phyloP scores from a whole-genome alignment of 2,329 filamentous ascomycete species.

The Hypoxylon sp. region DNA sequence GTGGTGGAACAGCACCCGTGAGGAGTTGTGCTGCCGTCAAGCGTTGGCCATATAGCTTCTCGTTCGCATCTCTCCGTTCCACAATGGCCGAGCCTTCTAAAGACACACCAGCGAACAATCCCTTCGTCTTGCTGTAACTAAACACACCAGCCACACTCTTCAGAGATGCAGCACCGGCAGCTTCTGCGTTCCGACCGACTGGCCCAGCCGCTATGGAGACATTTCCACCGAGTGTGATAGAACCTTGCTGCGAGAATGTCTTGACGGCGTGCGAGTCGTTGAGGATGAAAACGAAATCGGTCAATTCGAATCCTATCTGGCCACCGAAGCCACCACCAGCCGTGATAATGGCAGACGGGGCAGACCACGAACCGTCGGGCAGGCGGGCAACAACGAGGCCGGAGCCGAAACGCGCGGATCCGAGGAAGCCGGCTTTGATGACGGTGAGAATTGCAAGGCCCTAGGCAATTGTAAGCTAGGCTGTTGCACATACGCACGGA shows the following conservation, averaged over 20 bases:
- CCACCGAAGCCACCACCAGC: conserved; percentile 87
- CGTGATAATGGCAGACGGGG: conserved; percentile 84
- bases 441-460: conserved; percentile 89
- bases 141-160: conserved; percentile 93
- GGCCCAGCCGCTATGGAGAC: conserved; percentile 96
- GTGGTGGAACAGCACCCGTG: conserved; percentile 81
- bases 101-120: conserved; percentile 94
- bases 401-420: conserved; percentile 84
- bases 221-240: conserved; percentile 93
- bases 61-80: conserved; percentile 95
- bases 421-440: conserved; percentile 88
- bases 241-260: conserved; percentile 93
- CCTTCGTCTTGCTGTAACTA: conserved; percentile 98
- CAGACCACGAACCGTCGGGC: conserved; percentile 83
- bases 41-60: conserved; percentile 91
- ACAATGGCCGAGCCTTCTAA: conserved; percentile 94
- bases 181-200: conserved; percentile 94
- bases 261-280: conserved; percentile 92
- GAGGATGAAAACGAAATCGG: conserved; percentile 97
- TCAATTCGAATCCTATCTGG: conserved; percentile 89
- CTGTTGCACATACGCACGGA: conserved; percentile 16
- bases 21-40: conserved; percentile 87
- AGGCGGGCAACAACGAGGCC: conserved; percentile 86
- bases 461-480: conserved; percentile 54
- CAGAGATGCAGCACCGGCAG: conserved; percentile 91